Evolutionary conservation across 2,329 filamentous ascomycete genomes (phyloP), one percentile per base, ranked within the genome.

Genomic region (Talaromyces piceae): DNA sequence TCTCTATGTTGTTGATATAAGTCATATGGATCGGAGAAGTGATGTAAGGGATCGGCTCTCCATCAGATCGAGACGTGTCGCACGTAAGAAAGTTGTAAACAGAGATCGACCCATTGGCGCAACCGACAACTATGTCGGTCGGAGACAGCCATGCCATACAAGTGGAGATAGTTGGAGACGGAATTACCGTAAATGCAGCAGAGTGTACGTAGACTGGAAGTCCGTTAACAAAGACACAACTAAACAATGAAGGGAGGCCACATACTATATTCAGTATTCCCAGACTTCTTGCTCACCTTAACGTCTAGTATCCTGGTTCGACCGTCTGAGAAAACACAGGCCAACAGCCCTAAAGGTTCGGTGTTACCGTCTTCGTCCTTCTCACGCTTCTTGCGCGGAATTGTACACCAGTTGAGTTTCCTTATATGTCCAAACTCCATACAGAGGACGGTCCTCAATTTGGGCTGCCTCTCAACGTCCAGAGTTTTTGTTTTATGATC

Each of bases 261-360:
- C 65, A 57, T 57, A 70, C 67, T 54, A 47, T 61, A 71, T 57
- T 70, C 65, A 1, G 63, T 63, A 39, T 52, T 54, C 28, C 59
- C 53, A 9, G 61, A 54, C 22, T 61, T 55, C 22, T 57, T 55
- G 41, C 57, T 57, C 41, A 69, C 20, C 47, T 65, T 69, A n/a
- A 83, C 60, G 57, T 81, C 74, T 28, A 84, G 60, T 4, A 84
- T 70, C 51, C 79, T 70, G 4, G 80, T 64, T 44, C 63, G 69
- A 4, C 81, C 81, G 60, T 85, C 82, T n/a, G 71, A 73, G 69
- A 77, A 83, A 1, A 83, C 63, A 9, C 73, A 73, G 4, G 78
- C 80, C 22, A 84, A 67, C 5, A 83, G 64, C 0, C 79, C 80
- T 30, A 82, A 62, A 26, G 59, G 59, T 54, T 61, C 58, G 27